Evolutionary conservation across 257 asterid species (phyloP), one percentile per base, ranked within the genome.

Genomic region (Solanum gracilifrons): DNA sequence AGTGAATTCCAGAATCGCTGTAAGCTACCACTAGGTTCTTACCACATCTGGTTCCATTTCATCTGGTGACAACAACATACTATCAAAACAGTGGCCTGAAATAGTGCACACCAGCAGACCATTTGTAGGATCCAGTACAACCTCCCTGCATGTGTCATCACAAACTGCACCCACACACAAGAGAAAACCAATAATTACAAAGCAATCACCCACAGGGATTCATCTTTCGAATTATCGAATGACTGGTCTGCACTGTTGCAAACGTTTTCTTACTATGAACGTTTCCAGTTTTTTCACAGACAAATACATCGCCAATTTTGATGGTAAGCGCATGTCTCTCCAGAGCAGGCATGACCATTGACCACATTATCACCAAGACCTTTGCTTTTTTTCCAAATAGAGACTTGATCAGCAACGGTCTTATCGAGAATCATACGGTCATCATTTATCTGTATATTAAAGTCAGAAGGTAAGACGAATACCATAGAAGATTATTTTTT

Each of bases 321-420:
- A 91, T 92, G 92, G 91, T 96, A 96, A 64, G 93, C 90, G 92
- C 99, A 97, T 9, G 83, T 94, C 91, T 91, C 98, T 37, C 99
- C 99, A 60, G 98, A 95, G 84, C 99, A 97, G 13, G 93, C 92
- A 88, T 97, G 99, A 91, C 93, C 93, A 29, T 80, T 71, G 74
- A 93, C 96, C 87, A 89, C 91, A 51, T 94, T 89, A 87, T 96
- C 99, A 91, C 91, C 89, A 43, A 97, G 94, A 87, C 99, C 99
- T 90, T 91, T 93, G 91, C 96, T 93, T 87, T 94, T 94, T 94
- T 97, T 97, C 99, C 99, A 97, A 3, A 85, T 93, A 51, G 98
- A 95, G 76, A 97, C 96, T 96, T 96, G 99, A 92, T 96, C 99
- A 64, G 98, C 94, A n/a, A 97, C 91, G 85, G 99, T 97, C 92